Base-by-base conservation (phyloP, 495 filamentous ascomycete genomes). In the Aspergillus funiculosus region DNA sequence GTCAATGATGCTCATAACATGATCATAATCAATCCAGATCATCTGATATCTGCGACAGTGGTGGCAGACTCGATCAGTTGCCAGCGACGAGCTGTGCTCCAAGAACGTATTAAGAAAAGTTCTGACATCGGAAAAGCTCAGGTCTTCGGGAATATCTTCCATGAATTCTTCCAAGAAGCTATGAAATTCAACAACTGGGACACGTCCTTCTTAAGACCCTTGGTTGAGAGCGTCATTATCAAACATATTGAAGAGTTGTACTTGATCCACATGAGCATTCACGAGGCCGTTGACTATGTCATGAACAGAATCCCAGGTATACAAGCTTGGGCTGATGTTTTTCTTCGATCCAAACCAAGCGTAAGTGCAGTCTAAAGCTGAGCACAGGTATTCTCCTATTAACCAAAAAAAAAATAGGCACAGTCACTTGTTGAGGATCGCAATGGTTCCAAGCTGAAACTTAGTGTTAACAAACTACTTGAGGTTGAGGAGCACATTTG, bases 401-500 rank as follows among this genome's bases (percentile, higher is more conserved):
- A 11, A 39, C 43, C 27, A 30, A 40, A 48, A 64, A 44, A n/a
- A 59, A 48, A 64, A 44, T 53, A 89, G 79, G 60, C 77, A 10
- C 74, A 81, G 42, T 88, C 85, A 4, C 49, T 85, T n/a, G 83
- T 94, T 5, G 80, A 84, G 49, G 89, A 89, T 44, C 77, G 85
- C 29, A 84, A 87, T 51, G 83, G 82, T 25, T 74, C 71, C 29
- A 69, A 85, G 52, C 78, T 86, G 9, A 80, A 77, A 31, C 81
- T 96, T 74, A 88, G 83, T 55, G 80, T 98, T 51, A 95, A 80
- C 61, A 96, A 95, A 59, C 69, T 98, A 25, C 81, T 98, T 30
- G 92, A 95, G 57, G 87, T 97, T 15, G 92, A 98, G 63, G 92
- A 98, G 62, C 90, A 96, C 56, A 77, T 96, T 27, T 96, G 90